Evolutionary conservation across 768 basidiomycete species (phyloP), one percentile per base, ranked within the genome.

Genomic region (Ramaria rubella): DNA sequence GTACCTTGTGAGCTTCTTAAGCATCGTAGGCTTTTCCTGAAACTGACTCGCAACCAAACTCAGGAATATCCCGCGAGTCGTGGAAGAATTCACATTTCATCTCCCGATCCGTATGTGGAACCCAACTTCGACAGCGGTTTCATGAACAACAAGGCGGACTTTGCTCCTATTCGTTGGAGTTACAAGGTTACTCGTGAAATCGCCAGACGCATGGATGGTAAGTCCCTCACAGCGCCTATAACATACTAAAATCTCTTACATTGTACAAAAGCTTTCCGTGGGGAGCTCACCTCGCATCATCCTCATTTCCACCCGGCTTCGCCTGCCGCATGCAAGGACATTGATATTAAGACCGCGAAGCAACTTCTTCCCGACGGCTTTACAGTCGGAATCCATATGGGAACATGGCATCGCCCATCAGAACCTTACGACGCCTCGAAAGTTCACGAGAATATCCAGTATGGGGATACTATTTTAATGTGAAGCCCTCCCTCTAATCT

Each of bases 131-230:
- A 87, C 71, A 79, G 77, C 58, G 85, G 85, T n/a, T 86, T 87
- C 78, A 82, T 87, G 85, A 86, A 84, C 73, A 67, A 86, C 74
- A 84, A 84, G 73, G 85, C 85, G 27, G 85, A 86, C 72, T 85
- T 85, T 63, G 83, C 83, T 23, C 85, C 85, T 14, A 81, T 86
- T 61, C 81, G 83, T 33, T 86, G 85, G 85, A 81, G 81, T 65
- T 86, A 86, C 75, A 86, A 86, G 80, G 82, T 81, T 75, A 83
- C 82, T 15, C 80, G 85, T 60, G 85, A 86, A 63, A 71, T 86
- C 23, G 85, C 84, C 23, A 76, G 85, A 61, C 73, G 85, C 61
- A 86, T 86, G 85, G 84, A 86, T 59, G 75, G 81, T 82, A 62
- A 58, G 73, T 36, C 21, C 23, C 12, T 24, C n/a, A n/a, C n/a